Base-by-base conservation (phyloP, 1,284 basidiomycete species). In the Ganoderma sinense region DNA sequence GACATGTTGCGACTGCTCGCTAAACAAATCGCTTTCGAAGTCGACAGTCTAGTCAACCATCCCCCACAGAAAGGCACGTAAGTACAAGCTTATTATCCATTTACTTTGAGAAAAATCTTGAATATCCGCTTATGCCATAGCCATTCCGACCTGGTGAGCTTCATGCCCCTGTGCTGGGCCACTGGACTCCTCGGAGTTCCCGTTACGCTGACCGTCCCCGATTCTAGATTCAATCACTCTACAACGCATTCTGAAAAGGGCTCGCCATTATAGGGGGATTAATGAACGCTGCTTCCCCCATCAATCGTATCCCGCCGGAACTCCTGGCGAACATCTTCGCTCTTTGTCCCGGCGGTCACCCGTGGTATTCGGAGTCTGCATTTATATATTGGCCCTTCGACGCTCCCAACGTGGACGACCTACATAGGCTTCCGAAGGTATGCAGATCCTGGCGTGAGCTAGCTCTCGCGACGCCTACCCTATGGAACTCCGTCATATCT, bases 301-400 rank as follows among this genome's bases (percentile, higher is more conserved):
- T 66, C 23, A 62, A 66, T 59, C 65, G 65, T 18, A 36, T 62
- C 11, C 65, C 65, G 18, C 65, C 48, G 13, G 66, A 67, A 18
- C 33, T 67, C 5, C 29, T 67, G 48, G 53, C 26, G 7, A 26
- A 43, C 33, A 62, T 67, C 26, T 62, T 67, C 60, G 33, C 31
- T 33, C 56, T 58, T 10, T 36, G 16, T 7, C 33, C 56, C 18
- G 53, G 5, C 20, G 18, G 6, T 14, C 6, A 20, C 29, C 31
- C 53, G 29, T 14, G 6, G 8, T 7, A 3, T 3, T 4, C 33
- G 7, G 14, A 14, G n/a, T 29, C 53, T 2, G 13, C 1, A 11
- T 5, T 16, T 3, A 13, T 26, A 26, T 55, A 55, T 55, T 55
- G 53, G 53, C 53, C 53, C 26, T 55, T 55, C 53, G 16, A 29